phyloP scores from a whole-genome alignment of 2,329 filamentous ascomycete species.

The Diaporthe citriasiana region DNA sequence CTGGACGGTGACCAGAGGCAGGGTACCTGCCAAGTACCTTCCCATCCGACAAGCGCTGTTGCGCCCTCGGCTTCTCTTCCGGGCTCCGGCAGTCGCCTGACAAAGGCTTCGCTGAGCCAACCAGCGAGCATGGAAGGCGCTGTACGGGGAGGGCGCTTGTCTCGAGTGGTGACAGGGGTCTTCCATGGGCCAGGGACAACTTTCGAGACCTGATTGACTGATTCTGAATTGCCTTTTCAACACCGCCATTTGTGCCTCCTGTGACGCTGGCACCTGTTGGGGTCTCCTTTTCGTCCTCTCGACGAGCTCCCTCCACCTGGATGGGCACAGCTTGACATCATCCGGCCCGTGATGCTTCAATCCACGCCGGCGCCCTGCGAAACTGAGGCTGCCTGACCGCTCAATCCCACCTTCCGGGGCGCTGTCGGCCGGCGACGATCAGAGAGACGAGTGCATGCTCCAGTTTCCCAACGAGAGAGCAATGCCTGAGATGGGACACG shows the following conservation, averaged over 20 bases:
- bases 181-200: slow-evolving; percentile 34
- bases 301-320: slow-evolving; percentile 3
- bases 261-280: neutral
- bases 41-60: neutral
- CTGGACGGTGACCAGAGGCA: neutral
- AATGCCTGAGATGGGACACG: slow-evolving; percentile 21
- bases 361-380: neutral
- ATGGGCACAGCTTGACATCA: slow-evolving; percentile 12
- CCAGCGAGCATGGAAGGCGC: slow-evolving; percentile 22
- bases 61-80: slow-evolving; percentile 39
- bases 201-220: slow-evolving; percentile 37
- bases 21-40: slow-evolving; percentile 26
- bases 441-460: neutral
- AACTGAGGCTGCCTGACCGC: slow-evolving; percentile 37
- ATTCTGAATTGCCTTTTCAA: slow-evolving; percentile 37
- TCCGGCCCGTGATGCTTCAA: slow-evolving; percentile 21
- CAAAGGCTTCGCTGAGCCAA: slow-evolving; percentile 19
- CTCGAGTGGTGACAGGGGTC: slow-evolving; percentile 32
- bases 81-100: slow-evolving; percentile 38
- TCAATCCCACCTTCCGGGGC: slow-evolving; percentile 8
- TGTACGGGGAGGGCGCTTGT: slow-evolving; percentile 25
- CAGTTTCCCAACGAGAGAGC: neutral
- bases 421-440: slow-evolving; percentile 13
- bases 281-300: slow-evolving; percentile 24
- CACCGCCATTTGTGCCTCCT: slow-evolving; percentile 37